Base-by-base conservation (phyloP, 306 rosid species). In the Quercus mongolica region DNA sequence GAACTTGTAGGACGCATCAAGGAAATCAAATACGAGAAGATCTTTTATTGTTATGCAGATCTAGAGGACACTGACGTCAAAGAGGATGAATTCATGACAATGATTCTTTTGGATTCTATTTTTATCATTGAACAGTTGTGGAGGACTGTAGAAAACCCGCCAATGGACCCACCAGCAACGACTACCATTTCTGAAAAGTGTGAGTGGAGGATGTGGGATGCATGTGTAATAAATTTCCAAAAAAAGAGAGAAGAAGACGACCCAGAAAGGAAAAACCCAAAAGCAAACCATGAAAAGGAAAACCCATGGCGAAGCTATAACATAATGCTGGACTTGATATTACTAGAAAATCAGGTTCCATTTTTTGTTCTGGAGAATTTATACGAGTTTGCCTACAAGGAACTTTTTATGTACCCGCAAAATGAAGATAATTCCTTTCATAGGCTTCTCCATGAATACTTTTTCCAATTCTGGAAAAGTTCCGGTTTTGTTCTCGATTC, bases 291-390 rank as follows among this genome's bases (percentile, higher is more conserved):
- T 0, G 51, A 2, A 44, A 44, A 44, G 51, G 51, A 44, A 44
- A 44, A 44, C 51, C 51, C 51, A 44, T 44, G 13, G 51, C 51
- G 1, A 44, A 44, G 51, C 12, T 2, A 74, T 62, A 62, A 28
- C 2, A 0, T 81, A 0, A 30, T 54, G 75, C 54, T 20, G 5
- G 88, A 81, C 13, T 41, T 85, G 67, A 62, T 81, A 4, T 31
- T 81, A 46, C 77, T 81, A 1, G 88, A 85, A 21, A 85, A 85
- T 75, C 85, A 81, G 64, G 52, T 81, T 44, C 85, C 88, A 0
- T 80, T 68, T 69, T 69, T 26, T 63, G 44, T 81, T 17, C 78
- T 85, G 19, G 13, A 25, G 25, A 8, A 55, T 1, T 25, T 85
- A 11, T 81, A 77, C 5, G 8, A 56, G 1, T 3, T 19, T 3